Conservation (phyloP, 192 early-diverging fungal genomes). For the Jimgerdemannia flammicorona region DNA sequence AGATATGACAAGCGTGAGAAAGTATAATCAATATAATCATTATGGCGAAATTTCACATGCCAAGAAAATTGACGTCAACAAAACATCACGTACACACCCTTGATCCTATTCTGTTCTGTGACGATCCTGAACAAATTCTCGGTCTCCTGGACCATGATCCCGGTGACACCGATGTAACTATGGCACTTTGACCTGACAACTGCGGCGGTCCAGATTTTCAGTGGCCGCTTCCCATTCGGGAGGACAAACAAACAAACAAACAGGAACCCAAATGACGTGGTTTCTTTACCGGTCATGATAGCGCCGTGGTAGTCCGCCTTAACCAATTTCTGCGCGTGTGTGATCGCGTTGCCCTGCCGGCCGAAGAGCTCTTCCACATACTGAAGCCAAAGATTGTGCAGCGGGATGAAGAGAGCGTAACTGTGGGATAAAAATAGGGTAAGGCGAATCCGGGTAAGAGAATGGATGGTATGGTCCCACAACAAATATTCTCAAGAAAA, state of each 20-base stretch:
- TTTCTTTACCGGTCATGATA: conserved; percentile 53
- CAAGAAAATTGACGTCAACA: background rate
- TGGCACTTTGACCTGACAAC: conserved; percentile 76
- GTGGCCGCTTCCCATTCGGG: background rate
- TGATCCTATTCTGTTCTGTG: conserved; percentile 58
- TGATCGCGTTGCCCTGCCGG: conserved; percentile 12
- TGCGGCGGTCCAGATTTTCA: conserved; percentile 6
- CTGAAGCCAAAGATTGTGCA: conserved; percentile 72
- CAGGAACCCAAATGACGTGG: background rate
- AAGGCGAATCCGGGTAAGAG: background rate
- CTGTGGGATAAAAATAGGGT: conserved; percentile 10
- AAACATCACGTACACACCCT: conserved; percentile 27
- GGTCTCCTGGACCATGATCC: conserved; percentile 87
- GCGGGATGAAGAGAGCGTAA: conserved; percentile 64
- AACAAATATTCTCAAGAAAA: background rate
- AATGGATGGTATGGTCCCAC: no score
- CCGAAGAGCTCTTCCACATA: conserved; percentile 70
- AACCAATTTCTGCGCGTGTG: conserved; percentile 49
- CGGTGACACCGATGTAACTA: conserved; percentile 67
- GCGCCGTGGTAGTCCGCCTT: conserved; percentile 91
- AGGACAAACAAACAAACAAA: no score
- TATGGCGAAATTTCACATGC: no score
- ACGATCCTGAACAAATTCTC: conserved; percentile 83
- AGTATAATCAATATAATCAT: no score
- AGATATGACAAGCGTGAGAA: background rate